These are phyloP conservation scores for Punica granatum DNA, from an alignment of 345 rosid species.

Conservation along the genomic window DNA sequence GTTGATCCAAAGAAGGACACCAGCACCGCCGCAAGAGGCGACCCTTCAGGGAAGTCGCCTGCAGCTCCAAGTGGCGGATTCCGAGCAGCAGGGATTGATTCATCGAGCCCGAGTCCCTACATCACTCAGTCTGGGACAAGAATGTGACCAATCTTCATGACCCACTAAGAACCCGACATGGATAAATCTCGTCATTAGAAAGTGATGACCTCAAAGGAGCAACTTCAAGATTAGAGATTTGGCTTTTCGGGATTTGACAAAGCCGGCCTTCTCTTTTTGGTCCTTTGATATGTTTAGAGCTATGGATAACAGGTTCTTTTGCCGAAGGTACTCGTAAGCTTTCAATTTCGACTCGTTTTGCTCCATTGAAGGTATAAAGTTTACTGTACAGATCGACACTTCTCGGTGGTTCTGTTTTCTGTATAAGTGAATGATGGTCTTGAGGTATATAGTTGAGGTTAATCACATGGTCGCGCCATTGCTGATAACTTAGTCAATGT, in stretches of 20 bases:
- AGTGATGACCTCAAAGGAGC: neutral
- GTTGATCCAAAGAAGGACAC: conserved; percentile 6
- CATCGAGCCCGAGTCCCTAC: conserved; percentile 5
- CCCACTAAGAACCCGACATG: conserved; percentile 1
- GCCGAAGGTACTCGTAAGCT: neutral
- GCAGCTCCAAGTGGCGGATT: conserved; percentile 7
- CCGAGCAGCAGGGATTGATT: conserved; percentile 4
- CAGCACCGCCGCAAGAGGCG: neutral
- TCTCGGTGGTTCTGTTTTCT: neutral
- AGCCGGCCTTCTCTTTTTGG: neutral
- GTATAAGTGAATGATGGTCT: neutral
- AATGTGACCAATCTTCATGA: conserved; percentile 3
- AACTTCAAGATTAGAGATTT: neutral
- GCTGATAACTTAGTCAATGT: too few species aligned
- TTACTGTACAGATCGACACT: conserved; percentile 9
- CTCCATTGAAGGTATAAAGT: neutral
- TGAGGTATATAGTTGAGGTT: neutral
- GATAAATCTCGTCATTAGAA: neutral
- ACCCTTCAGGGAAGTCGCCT: conserved; percentile 6
- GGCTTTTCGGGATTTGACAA: neutral
- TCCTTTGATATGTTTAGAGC: neutral
- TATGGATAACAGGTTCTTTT: conserved; percentile 6
- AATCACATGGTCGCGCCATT: neutral
- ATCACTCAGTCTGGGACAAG: conserved; percentile 10
- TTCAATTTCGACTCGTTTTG: neutral